Evolutionary conservation across 768 basidiomycete genomes (phyloP), one percentile per base, ranked within the genome.

Genomic region (Amanita fuliginea): DNA sequence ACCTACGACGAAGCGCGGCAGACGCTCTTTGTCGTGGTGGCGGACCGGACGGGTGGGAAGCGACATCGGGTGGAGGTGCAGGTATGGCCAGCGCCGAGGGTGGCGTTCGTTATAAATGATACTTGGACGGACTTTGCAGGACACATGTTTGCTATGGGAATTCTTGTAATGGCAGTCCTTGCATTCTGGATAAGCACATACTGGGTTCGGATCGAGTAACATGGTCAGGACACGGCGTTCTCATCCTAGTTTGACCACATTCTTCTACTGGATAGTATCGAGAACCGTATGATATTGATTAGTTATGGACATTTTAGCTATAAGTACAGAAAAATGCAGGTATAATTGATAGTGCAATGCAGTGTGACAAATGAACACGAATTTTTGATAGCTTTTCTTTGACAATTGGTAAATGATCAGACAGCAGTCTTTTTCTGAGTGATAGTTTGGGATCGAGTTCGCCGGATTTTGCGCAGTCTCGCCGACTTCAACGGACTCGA

Each of bases 11-110:
- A 74, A 57, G 59, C 63, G 24, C 69, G 76, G 32, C 91, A 93
- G 64, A 91, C 90, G 1, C 65, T 94, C 48, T 89, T 80, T 56
- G 65, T 93, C 54, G 71, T 82, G 10, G 65, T 70, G 2, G 55
- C 57, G 11, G 66, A 74, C 42, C 65, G 63, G 6, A 60, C 61
- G 2, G 71, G 78, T 13, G 73, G 76, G 4, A 67, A 63, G 51
- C 63, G 56, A 22, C 77, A 83, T 56, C 65, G 64, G 22, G 64
- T 89, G 14, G 59, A 54, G 1, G 78, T 91, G 10, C 69, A 72
- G 8, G 61, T 90, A 10, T 65, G 64, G 22, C 82, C 86, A 1
- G 73, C 78, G 3, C 65, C 76, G 4, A 63, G 72, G 0, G 22
- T 32, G 18, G 56, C 66, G 36, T 86, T 86, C 53, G 59, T 63